phyloP scores from a whole-genome alignment of 345 rosid genomes.

The Arabis alpina region DNA sequence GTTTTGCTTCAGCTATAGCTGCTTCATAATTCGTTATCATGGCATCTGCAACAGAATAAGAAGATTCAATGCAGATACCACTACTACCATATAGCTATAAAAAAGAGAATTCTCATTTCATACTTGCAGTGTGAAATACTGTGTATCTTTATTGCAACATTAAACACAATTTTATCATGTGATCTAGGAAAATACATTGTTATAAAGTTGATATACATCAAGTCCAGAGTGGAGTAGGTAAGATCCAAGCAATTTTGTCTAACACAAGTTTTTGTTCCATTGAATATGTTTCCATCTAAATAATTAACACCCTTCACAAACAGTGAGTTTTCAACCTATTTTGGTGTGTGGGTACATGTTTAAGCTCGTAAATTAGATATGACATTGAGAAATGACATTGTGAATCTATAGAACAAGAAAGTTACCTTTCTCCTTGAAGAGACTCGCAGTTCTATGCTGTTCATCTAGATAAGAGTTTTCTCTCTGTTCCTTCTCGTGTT shows the following conservation, averaged over 20 bases:
- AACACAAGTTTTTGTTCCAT: background rate
- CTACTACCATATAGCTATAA: background rate
- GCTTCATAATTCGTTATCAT: constrained; percentile 12
- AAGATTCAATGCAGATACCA: background rate
- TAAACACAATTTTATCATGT: constrained; percentile 1
- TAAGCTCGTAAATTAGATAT: background rate
- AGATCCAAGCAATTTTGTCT: background rate
- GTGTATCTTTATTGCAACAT: background rate
- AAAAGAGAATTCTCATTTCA: background rate
- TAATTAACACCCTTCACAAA: constrained; percentile 10
- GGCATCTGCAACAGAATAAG: constrained; percentile 9
- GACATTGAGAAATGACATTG: constrained; percentile 9
- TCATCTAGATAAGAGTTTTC: constrained; percentile 59
- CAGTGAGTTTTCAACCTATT: constrained; percentile 8
- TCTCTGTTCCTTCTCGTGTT: constrained; percentile 56
- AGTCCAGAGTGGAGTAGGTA: constrained; percentile 1
- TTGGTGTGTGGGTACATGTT: constrained; percentile 2
- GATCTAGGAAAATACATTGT: background rate
- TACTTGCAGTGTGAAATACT: background rate
- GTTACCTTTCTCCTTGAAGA: constrained; percentile 74
- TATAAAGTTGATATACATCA: constrained; percentile 8
- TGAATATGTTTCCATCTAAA: constrained; percentile 5
- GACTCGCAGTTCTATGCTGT: constrained; percentile 45
- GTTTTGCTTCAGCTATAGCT: constrained; percentile 17
- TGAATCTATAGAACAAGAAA: constrained; percentile 16